A percentile compares a stretch with the other conserved stretches of the same genome.
phyloP scores from a whole-genome alignment of 257 asterid genomes.

The Jaltomata sinuosa region DNA sequence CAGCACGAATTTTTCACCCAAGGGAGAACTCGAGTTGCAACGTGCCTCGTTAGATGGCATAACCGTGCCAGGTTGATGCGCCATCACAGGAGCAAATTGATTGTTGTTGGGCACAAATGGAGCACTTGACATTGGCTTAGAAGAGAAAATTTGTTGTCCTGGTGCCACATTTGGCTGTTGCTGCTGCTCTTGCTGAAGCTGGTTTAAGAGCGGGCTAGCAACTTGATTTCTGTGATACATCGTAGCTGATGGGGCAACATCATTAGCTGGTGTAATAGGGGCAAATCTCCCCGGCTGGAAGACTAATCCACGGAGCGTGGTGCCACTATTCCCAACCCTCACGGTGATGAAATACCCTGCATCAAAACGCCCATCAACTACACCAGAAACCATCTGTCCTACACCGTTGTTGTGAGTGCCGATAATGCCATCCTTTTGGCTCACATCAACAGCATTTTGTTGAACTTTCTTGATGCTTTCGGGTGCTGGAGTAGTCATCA shows the following conservation, averaged over 20 bases:
- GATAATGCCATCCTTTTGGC: conserved; percentile 17
- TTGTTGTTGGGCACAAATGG: conserved; percentile 4
- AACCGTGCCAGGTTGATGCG: conserved; percentile 5
- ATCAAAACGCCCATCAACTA: conserved; percentile 68
- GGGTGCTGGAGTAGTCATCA: conserved; percentile 5
- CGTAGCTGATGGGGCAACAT: conserved; percentile 62
- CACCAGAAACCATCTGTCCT: conserved; percentile 55
- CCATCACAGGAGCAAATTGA: conserved; percentile 8
- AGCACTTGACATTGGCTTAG: conserved; percentile 5
- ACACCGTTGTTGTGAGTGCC: background rate
- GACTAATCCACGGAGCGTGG: conserved; percentile 57
- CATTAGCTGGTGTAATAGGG: conserved; percentile 51
- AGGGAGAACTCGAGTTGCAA: conserved; percentile 18
- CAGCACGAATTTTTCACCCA: conserved; percentile 13
- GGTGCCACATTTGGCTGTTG: conserved; percentile 9
- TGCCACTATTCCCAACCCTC: conserved; percentile 32
- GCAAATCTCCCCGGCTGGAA: conserved; percentile 45
- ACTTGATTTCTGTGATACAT: conserved; percentile 40
- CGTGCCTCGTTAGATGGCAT: background rate
- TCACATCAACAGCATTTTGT: background rate
- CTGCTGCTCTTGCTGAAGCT: conserved; percentile 8
- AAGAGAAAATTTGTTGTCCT: conserved; percentile 11
- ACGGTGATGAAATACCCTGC: conserved; percentile 68
- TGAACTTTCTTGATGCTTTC: conserved; percentile 3
- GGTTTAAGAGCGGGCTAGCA: conserved; percentile 15